phyloP scores from a whole-genome alignment of 345 rosid genomes.

The Syzygium aqueum region DNA sequence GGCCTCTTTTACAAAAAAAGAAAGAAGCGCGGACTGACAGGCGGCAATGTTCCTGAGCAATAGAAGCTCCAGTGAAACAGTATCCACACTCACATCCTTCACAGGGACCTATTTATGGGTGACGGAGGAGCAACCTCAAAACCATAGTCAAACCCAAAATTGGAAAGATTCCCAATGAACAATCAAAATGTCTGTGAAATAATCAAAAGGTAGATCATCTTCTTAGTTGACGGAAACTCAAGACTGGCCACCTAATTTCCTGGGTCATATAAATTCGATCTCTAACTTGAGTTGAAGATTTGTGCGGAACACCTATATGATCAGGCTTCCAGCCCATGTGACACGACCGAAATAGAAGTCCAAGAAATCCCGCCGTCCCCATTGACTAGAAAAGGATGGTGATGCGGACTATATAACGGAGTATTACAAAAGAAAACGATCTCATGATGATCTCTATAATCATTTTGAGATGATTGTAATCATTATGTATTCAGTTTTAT shows the following conservation, averaged over 20 bases:
- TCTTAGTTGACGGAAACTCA: not conserved
- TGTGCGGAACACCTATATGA: not conserved
- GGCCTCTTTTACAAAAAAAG: not conserved
- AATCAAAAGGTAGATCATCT: not conserved
- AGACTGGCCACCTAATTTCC: not conserved
- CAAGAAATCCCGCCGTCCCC: not conserved
- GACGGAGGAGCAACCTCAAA: not conserved
- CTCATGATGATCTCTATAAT: not conserved
- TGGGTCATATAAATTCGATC: not conserved
- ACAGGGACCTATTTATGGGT: not conserved
- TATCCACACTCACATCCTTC: not conserved
- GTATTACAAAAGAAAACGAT: not conserved
- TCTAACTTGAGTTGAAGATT: not conserved
- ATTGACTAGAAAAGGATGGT: not conserved
- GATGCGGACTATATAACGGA: not conserved
- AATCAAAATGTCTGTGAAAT: not conserved
- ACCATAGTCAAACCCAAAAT: not conserved
- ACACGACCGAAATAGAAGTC: not conserved
- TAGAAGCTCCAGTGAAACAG: not conserved
- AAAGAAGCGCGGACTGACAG: not conserved
- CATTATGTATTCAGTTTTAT: not conserved
- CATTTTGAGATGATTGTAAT: not conserved
- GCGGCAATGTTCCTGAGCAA: not conserved
- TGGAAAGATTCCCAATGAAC: not conserved
- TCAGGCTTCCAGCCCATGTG: not conserved